Conservation (phyloP, 352 stramenopile genomes). For the Phytophthora lateralis region DNA sequence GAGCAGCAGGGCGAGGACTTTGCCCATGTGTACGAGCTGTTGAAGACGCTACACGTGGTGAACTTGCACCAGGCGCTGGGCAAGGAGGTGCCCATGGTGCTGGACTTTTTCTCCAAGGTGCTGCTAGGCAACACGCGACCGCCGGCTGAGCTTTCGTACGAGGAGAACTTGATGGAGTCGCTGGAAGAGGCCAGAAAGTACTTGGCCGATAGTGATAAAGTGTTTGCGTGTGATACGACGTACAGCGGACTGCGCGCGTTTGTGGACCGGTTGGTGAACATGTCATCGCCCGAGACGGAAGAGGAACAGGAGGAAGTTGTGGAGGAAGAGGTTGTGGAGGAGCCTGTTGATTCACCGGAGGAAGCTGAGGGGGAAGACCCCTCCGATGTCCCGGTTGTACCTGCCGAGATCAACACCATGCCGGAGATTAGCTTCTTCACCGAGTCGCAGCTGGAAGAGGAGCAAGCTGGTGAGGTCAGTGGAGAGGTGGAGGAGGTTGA, state of each 20-base stretch:
- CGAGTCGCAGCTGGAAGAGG: slow-evolving; percentile 63
- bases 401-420: slow-evolving; percentile 46
- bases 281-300: slow-evolving; percentile 18
- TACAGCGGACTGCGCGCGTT: slow-evolving; percentile 66
- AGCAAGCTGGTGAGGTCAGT: slow-evolving; percentile 19
- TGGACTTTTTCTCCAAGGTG: slow-evolving; percentile 88
- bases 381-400: slow-evolving; percentile 25
- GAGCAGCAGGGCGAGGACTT: slow-evolving; percentile 36
- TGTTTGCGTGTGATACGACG: slow-evolving; percentile 76
- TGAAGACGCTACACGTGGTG: slow-evolving; percentile 83
- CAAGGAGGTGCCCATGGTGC: slow-evolving; percentile 79
- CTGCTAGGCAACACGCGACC: slow-evolving; percentile 81
- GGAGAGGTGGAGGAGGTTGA: slow-evolving; percentile 5
- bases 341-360: not conserved
- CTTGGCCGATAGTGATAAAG: slow-evolving; percentile 63
- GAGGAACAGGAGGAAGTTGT: slow-evolving; percentile 8
- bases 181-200: slow-evolving; percentile 82
- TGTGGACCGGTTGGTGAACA: slow-evolving; percentile 53
- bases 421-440: slow-evolving; percentile 89
- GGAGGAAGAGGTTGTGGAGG: slow-evolving; percentile 5
- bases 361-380: slow-evolving; percentile 5
- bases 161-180: slow-evolving; percentile 80
- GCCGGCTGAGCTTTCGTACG: slow-evolving; percentile 75
- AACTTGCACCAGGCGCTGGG: slow-evolving; percentile 73
- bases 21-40: slow-evolving; percentile 62